A percentile compares a stretch with the other conserved stretches of the same genome.
Conservation (phyloP, 2,329 filamentous ascomycete genomes). For the Sporothrix variecibatus region DNA sequence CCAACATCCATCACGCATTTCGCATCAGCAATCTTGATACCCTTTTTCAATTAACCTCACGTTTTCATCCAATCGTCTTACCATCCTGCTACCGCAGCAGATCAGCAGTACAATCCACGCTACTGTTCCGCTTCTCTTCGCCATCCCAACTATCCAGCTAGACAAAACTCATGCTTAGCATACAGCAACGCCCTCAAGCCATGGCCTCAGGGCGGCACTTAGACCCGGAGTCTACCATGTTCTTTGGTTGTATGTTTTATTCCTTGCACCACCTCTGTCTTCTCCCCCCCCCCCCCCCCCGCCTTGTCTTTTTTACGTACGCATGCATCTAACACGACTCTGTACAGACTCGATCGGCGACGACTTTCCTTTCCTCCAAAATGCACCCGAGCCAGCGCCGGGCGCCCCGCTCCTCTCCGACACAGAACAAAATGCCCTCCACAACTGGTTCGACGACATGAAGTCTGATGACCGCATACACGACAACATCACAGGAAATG, state of each 20-base stretch:
- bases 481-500: slow-evolving; percentile 45
- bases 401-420: slow-evolving; percentile 67
- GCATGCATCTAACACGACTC: slow-evolving; percentile 34
- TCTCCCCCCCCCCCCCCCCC: background rate
- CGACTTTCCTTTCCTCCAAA: slow-evolving; percentile 46
- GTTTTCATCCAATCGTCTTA: background rate
- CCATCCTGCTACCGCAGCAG: background rate
- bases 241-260: slow-evolving; percentile 66
- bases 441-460: slow-evolving; percentile 59
- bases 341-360: slow-evolving; percentile 49
- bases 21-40: background rate
- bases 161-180: slow-evolving; percentile 53
- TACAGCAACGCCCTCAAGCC: slow-evolving; percentile 51
- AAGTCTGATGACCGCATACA: slow-evolving; percentile 46
- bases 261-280: background rate
- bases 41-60: background rate
- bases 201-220: slow-evolving; percentile 60
- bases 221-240: slow-evolving; percentile 50
- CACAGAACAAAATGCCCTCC: slow-evolving; percentile 60
- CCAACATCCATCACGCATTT: too few species aligned
- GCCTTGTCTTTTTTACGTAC: background rate
- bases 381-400: slow-evolving; percentile 63
- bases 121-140: background rate
- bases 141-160: background rate
- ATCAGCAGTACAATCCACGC: background rate